Evolutionary conservation across 495 filamentous ascomycete species (phyloP).

Genomic region (Aspergillus carlsbadensis): DNA sequence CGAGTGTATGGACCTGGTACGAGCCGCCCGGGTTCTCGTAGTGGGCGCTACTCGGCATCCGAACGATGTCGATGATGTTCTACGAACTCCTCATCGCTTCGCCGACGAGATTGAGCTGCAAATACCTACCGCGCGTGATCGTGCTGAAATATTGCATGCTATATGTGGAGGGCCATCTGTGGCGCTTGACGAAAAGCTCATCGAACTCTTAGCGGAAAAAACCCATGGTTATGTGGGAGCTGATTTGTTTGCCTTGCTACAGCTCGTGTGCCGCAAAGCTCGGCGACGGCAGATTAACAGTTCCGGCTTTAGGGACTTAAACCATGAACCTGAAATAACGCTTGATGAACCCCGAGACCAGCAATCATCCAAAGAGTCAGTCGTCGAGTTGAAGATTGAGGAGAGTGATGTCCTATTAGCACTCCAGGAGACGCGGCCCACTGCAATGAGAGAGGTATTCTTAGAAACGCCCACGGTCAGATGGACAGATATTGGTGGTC

Average conservation of each 20-base stretch:
- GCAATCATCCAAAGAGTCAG: conserved; percentile 6
- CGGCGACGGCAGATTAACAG: conserved; percentile 31
- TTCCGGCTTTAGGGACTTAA: background rate
- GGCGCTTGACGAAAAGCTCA: conserved; percentile 30
- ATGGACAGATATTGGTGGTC: conserved; percentile 91
- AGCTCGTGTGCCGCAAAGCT: conserved; percentile 45
- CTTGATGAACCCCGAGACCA: background rate
- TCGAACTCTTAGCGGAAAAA: conserved; percentile 52
- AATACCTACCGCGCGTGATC: conserved; percentile 69
- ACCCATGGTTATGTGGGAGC: conserved; percentile 70
- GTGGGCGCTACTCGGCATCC: conserved; percentile 72
- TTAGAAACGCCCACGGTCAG: conserved; percentile 81
- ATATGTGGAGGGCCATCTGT: conserved; percentile 36
- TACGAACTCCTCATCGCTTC: conserved; percentile 67
- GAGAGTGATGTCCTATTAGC: conserved; percentile 55
- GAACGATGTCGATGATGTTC: conserved; percentile 69
- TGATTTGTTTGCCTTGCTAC: conserved; percentile 55
- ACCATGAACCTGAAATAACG: background rate
- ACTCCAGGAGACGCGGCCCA: conserved; percentile 64
- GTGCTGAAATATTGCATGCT: conserved; percentile 68
- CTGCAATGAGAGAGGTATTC: conserved; percentile 87
- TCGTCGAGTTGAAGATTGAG: conserved; percentile 30
- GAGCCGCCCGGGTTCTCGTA: conserved; percentile 56
- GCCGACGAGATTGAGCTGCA: conserved; percentile 74
- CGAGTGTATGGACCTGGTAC: conserved; percentile 43